A percentile compares a stretch with the other conserved stretches of the same genome.
Conservation (phyloP, 306 rosid genomes). For the Cicer bijugum region DNA sequence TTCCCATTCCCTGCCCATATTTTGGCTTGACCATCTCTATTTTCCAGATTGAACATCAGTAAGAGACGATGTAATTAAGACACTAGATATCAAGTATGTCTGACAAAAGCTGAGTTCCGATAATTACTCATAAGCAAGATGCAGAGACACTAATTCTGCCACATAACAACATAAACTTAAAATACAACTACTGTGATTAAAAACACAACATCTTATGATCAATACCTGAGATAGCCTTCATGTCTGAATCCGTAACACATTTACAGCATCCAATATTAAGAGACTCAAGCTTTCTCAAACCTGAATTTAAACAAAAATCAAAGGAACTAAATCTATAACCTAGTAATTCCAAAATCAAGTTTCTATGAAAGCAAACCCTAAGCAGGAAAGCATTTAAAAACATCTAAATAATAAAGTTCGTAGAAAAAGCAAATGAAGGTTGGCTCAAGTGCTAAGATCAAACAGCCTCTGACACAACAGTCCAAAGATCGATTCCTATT, state of each 20-base stretch:
- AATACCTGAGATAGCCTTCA: constrained; percentile 68
- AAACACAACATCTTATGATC: constrained; percentile 12
- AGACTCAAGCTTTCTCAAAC: constrained; percentile 61
- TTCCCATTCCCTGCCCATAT: too few relatives aligned
- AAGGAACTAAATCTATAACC: constrained; percentile 29
- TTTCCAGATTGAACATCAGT: too few relatives aligned
- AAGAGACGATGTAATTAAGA: not conserved
- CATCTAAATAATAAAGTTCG: constrained; percentile 4
- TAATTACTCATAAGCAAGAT: not conserved
- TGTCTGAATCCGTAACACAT: constrained; percentile 64
- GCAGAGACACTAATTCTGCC: constrained; percentile 1
- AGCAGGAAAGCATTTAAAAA: constrained; percentile 24
- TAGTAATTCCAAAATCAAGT: constrained; percentile 5
- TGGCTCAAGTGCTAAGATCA: constrained; percentile 8
- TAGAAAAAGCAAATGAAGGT: constrained; percentile 15
- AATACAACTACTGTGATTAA: constrained; percentile 1
- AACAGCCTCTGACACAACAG: constrained; percentile 18
- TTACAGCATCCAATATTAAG: constrained; percentile 70
- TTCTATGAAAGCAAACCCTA: constrained; percentile 9
- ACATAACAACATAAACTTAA: constrained; percentile 18
- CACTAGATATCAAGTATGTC: constrained; percentile 1
- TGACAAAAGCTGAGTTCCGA: not conserved
- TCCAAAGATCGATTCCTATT: not conserved
- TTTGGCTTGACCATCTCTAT: too few relatives aligned
- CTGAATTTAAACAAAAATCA: constrained; percentile 46